A percentile compares a stretch with the other conserved stretches of the same genome.
Evolutionary conservation across 768 basidiomycete species (phyloP).

Genomic region (Pluteus cervinus): DNA sequence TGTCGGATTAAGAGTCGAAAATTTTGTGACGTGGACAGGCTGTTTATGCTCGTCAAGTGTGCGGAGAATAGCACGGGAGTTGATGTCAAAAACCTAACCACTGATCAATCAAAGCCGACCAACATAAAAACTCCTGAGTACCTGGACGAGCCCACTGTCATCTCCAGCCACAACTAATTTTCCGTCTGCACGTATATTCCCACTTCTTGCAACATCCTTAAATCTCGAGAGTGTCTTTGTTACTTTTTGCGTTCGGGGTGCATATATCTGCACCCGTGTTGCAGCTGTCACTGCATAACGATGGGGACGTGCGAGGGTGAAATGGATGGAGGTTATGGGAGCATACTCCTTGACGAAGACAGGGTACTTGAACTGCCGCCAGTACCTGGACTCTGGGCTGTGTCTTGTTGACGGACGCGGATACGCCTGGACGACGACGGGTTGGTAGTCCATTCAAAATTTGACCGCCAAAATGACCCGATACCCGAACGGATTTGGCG

Average conservation of each 20-base stretch:
- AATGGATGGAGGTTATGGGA: conserved; percentile 91
- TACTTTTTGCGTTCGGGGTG: conserved; percentile 92
- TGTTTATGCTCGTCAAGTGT: conserved; percentile 93
- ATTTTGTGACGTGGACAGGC: conserved; percentile 92
- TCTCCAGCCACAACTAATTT: conserved; percentile 95
- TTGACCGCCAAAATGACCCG: conserved; percentile 8
- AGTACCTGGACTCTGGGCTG: conserved; percentile 72
- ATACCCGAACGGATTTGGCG: not conserved
- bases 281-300: conserved; percentile 95
- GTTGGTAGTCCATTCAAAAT: conserved; percentile 71
- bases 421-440: conserved; percentile 62
- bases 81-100: conserved; percentile 82
- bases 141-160: conserved; percentile 85
- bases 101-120: not conserved
- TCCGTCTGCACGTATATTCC: conserved; percentile 85
- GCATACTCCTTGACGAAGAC: conserved; percentile 98
- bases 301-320: conserved; percentile 82
- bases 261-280: conserved; percentile 91
- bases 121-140: conserved; percentile 20
- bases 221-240: conserved; percentile 95
- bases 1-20: conserved; percentile 75
- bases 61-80: conserved; percentile 87
- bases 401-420: conserved; percentile 53
- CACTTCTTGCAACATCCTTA: conserved; percentile 92
- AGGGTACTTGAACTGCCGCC: conserved; percentile 83